A percentile compares a stretch with the other conserved stretches of the same genome.
These are phyloP conservation scores for Didymella lethalis DNA, from an alignment of 2,329 filamentous ascomycete genomes.

Conservation along the genomic window DNA sequence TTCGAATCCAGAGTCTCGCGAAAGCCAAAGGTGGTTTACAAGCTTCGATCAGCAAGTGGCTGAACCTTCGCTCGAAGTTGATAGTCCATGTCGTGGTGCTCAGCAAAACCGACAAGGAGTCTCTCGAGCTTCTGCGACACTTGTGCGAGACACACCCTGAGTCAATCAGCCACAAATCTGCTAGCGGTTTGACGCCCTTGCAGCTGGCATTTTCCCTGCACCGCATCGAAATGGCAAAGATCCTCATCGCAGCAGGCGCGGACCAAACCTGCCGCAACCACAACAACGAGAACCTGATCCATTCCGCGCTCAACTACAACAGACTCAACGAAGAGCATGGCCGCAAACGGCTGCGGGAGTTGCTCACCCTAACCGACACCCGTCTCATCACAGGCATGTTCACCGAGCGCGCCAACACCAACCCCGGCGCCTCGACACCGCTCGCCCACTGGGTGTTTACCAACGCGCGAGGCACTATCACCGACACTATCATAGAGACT, in stretches of 20 bases:
- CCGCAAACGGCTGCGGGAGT: constrained; percentile 49
- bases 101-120: constrained; percentile 49
- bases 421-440: constrained; percentile 67
- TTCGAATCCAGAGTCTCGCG: constrained; percentile 67
- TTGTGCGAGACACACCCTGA: constrained; percentile 69
- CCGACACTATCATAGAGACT: background rate
- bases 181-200: constrained; percentile 69
- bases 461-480: background rate
- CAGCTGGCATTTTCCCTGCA: constrained; percentile 69
- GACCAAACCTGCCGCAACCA: constrained; percentile 71
- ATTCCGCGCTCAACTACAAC: constrained; percentile 53
- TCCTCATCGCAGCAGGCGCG: constrained; percentile 72
- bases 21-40: constrained; percentile 70
- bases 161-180: constrained; percentile 67
- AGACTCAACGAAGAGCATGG: constrained; percentile 32
- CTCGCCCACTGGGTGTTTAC: constrained; percentile 58
- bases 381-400: constrained; percentile 66
- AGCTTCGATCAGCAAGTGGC: constrained; percentile 67
- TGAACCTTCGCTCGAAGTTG: constrained; percentile 56
- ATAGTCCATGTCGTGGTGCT: constrained; percentile 67
- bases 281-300: constrained; percentile 72
- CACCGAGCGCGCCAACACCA: constrained; percentile 62
- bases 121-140: constrained; percentile 68
- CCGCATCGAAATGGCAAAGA: constrained; percentile 63
- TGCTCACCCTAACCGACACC: constrained; percentile 67